A percentile compares a stretch with the other conserved stretches of the same genome.
These are phyloP conservation scores for Tuber calosporum DNA, from an alignment of 495 filamentous ascomycete species.

Conservation along the genomic window DNA sequence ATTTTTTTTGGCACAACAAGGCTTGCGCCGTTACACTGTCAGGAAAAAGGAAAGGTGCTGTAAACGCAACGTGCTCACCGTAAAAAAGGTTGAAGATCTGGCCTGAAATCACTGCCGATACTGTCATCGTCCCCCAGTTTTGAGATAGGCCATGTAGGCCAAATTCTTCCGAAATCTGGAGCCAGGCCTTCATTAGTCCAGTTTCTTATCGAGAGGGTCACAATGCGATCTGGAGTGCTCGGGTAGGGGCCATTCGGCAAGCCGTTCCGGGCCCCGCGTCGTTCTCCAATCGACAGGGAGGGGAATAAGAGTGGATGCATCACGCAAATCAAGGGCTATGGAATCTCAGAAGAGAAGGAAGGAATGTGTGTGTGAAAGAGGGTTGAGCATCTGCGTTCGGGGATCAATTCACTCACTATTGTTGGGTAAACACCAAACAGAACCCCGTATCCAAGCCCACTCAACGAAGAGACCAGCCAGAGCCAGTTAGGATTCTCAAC, in stretches of 20 bases:
- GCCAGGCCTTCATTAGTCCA: constrained; percentile 12
- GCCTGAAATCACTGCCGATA: constrained; percentile 73
- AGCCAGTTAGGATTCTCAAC: constrained; percentile 75
- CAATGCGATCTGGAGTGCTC: constrained; percentile 3
- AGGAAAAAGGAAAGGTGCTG: background rate
- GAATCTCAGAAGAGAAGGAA: constrained; percentile 7
- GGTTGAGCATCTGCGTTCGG: background rate
- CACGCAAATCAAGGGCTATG: background rate
- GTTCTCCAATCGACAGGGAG: background rate
- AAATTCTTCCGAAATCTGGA: constrained; percentile 64
- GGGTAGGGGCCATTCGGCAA: constrained; percentile 10
- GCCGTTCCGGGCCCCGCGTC: constrained; percentile 12
- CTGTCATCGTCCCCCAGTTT: constrained; percentile 92
- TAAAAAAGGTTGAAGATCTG: constrained; percentile 92
- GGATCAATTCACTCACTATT: constrained; percentile 52
- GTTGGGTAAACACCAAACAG: constrained; percentile 93
- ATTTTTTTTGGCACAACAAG: background rate
- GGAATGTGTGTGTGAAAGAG: background rate
- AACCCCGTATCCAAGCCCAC: constrained; percentile 86
- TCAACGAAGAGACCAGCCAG: constrained; percentile 69
- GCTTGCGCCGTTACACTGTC: background rate
- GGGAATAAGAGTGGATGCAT: background rate
- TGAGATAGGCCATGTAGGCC: constrained; percentile 79
- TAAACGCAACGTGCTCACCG: constrained; percentile 44
- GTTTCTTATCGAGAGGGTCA: constrained; percentile 7